phyloP scores from a whole-genome alignment of 805 yeast species.

The Yamadazyma laniorum region DNA sequence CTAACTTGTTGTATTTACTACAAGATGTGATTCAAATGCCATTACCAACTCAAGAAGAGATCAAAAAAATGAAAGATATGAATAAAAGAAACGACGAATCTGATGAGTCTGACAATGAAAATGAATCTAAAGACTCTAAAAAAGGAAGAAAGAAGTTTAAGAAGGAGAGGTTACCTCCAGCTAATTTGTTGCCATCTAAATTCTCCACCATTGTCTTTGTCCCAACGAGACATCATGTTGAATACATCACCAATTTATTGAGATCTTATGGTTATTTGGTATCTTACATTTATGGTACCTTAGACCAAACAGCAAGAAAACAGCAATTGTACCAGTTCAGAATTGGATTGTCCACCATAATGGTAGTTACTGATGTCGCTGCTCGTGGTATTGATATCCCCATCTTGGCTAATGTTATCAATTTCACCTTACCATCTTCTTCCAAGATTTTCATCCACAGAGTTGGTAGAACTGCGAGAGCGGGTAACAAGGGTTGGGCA shows the following conservation, averaged over 20 bases:
- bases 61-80: slow-evolving; percentile 48
- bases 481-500: slow-evolving; percentile 98
- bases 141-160: slow-evolving; percentile 43
- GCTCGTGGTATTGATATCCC: slow-evolving; percentile 99
- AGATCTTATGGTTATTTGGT: slow-evolving; percentile 80
- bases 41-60: slow-evolving; percentile 67
- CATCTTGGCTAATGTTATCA: slow-evolving; percentile 89
- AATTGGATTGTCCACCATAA: slow-evolving; percentile 74
- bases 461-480: slow-evolving; percentile 99
- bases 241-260: slow-evolving; percentile 71
- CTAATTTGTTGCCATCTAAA: slow-evolving; percentile 80
- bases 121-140: slow-evolving; percentile 24
- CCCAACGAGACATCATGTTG: slow-evolving; percentile 98
- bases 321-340: slow-evolving; percentile 84
- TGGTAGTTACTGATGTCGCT: slow-evolving; percentile 97
- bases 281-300: slow-evolving; percentile 88
- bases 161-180: slow-evolving; percentile 66
- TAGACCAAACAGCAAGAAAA: slow-evolving; percentile 93
- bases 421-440: slow-evolving; percentile 85
- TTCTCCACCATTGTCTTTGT: slow-evolving; percentile 89
- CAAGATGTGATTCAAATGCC: slow-evolving; percentile 87
- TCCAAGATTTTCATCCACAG: slow-evolving; percentile 94
- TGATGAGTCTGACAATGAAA: slow-evolving; percentile 47
- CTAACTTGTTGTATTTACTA: slow-evolving; percentile 70
- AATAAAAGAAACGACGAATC: slow-evolving; percentile 50